A percentile compares a stretch with the other conserved stretches of the same genome.
Conservation (phyloP, 2,329 filamentous ascomycete species). For the Tolypocladium sp. region DNA sequence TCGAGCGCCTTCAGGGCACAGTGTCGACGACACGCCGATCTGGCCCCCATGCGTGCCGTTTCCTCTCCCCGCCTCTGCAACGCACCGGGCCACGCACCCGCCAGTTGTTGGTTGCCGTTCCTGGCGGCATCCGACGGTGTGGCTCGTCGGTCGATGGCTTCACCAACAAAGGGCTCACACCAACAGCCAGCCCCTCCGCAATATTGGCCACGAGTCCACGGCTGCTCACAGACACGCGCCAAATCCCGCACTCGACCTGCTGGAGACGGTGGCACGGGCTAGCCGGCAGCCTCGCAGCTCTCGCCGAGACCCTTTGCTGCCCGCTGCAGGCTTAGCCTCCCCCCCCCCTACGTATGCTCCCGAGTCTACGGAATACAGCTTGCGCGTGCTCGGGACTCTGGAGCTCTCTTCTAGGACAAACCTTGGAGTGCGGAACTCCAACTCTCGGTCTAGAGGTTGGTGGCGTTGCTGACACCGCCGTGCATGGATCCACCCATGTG, state of each 20-base stretch:
- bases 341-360: not conserved
- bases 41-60: not conserved
- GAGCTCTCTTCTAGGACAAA: not conserved
- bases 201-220: not conserved
- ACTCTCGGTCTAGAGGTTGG: not conserved
- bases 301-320: not conserved
- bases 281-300: not conserved
- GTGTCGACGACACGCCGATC: not conserved
- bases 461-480: not conserved
- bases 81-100: not conserved
- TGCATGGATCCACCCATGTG: not conserved
- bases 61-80: not conserved
- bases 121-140: not conserved
- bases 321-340: not conserved
- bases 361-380: not conserved
- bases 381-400: not conserved
- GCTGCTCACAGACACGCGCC: not conserved
- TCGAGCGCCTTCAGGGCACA: not conserved
- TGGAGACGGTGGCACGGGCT: not conserved
- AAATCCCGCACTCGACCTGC: not conserved
- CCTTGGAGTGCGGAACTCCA: not conserved
- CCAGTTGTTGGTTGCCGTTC: not conserved
- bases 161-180: not conserved
- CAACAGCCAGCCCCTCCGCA: not conserved
- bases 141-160: not conserved